These are phyloP conservation scores for Syzygium syzygioides DNA, from an alignment of 441 rosid species.

Conservation along the genomic window DNA sequence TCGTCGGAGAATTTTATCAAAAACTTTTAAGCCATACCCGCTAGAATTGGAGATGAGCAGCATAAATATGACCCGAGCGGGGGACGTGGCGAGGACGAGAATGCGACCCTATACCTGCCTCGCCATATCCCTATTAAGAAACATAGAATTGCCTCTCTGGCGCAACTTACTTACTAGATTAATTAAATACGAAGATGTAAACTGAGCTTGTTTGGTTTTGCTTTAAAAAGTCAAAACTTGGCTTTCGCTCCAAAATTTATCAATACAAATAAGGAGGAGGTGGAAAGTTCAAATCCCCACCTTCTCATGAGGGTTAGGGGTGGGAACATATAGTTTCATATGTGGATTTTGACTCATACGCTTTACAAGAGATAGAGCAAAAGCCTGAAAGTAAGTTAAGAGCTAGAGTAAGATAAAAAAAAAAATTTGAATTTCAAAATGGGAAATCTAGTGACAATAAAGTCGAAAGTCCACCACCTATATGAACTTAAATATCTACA, in stretches of 20 bases:
- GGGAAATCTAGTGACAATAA: background rate
- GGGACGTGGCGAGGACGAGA: background rate
- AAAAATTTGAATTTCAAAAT: no score
- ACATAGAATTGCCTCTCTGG: background rate
- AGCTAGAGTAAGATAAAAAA: no score
- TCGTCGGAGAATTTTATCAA: background rate
- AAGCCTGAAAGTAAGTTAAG: no score
- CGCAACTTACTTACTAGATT: background rate
- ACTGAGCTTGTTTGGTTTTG: background rate
- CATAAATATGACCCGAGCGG: background rate
- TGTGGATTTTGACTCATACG: rapidly evolving
- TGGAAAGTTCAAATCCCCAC: no score
- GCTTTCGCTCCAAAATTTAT: no score
- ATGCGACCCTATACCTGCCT: background rate
- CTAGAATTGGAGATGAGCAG: background rate
- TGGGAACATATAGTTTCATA: no score
- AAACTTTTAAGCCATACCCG: background rate
- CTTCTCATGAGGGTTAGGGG: rapidly evolving
- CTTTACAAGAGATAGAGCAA: no score
- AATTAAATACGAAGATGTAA: background rate
- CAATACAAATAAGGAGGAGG: no score
- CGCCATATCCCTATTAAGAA: background rate
- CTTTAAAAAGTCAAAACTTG: background rate
- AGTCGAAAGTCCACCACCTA: background rate
- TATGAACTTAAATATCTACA: background rate